Conservation (phyloP, 805 yeast genomes). For the Brettanomyces sp. region DNA sequence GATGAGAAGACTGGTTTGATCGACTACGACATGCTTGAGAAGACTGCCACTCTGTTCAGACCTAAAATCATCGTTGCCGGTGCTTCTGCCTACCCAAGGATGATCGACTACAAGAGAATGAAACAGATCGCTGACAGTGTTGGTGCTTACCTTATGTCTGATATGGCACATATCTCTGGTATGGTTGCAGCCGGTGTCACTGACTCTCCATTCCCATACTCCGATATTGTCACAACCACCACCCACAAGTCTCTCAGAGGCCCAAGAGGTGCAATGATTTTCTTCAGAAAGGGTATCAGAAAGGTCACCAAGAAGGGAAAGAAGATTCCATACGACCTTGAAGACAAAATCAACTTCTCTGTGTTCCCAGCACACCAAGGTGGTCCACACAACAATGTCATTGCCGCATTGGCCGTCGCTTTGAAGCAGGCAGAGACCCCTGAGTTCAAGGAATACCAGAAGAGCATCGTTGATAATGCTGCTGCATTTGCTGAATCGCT, state of each 20-base stretch:
- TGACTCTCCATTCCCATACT: conserved; percentile 84
- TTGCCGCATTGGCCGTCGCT: conserved; percentile 92
- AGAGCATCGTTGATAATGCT: conserved; percentile 75
- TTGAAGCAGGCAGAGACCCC: conserved; percentile 85
- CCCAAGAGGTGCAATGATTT: conserved; percentile 98
- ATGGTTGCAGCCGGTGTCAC: conserved; percentile 90
- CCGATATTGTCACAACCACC: conserved; percentile 96
- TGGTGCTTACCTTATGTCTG: conserved; percentile 86
- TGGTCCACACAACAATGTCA: conserved; percentile 98
- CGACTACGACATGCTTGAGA: conserved; percentile 81
- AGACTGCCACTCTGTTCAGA: conserved; percentile 77
- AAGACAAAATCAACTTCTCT: conserved; percentile 85
- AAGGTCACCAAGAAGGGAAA: conserved; percentile 77
- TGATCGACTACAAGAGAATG: conserved; percentile 85
- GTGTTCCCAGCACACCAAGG: conserved; percentile 99
- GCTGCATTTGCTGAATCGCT: conserved; percentile 65
- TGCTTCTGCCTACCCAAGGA: conserved; percentile 90
- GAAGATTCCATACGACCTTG: conserved; percentile 78
- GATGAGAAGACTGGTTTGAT: conserved; percentile 80
- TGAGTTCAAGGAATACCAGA: conserved; percentile 81
- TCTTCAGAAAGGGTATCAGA: conserved; percentile 91
- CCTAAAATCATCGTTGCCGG: conserved; percentile 96
- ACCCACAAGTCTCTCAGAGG: conserved; percentile 98
- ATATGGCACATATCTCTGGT: conserved; percentile 98
- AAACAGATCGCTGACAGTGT: conserved; percentile 84